Conservation (phyloP, 192 early-diverging fungal species). For the Phlyctochytrium arcticum region DNA sequence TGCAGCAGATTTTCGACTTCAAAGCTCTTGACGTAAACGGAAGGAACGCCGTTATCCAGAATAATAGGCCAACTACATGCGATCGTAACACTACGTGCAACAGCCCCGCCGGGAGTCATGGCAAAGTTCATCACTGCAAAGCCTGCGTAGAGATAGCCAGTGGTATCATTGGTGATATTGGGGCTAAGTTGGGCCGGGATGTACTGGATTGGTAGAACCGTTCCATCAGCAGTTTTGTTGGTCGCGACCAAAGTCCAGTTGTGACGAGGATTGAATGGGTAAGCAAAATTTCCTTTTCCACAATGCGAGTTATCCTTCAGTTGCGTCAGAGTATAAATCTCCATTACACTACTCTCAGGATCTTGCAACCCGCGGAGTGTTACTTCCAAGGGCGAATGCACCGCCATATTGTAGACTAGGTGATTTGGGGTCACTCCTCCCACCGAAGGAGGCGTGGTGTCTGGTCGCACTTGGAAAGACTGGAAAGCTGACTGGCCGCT, state of each 20-base stretch:
- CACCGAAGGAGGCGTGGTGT: background rate
- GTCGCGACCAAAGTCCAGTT: background rate
- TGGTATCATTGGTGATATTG: too few species aligned
- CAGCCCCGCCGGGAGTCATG: background rate
- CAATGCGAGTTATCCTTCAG: background rate
- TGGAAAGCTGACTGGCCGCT: background rate
- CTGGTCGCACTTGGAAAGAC: background rate
- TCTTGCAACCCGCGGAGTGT: background rate
- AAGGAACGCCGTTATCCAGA: background rate
- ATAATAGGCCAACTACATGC: background rate
- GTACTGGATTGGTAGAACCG: too few species aligned
- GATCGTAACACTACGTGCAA: background rate
- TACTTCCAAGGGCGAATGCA: background rate
- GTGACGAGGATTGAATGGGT: background rate
- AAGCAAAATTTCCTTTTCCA: background rate
- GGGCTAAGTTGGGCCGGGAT: too few species aligned
- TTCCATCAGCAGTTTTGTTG: background rate
- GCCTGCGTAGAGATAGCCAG: background rate
- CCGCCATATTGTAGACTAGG: background rate
- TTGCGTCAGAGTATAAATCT: background rate
- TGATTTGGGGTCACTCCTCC: background rate
- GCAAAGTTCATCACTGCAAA: background rate
- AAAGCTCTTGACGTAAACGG: background rate
- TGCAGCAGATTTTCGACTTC: background rate
- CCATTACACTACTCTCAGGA: background rate